Evolutionary conservation across 1,284 basidiomycete species (phyloP), one percentile per base, ranked within the genome.

Genomic region (Sporisorium reilianum): DNA sequence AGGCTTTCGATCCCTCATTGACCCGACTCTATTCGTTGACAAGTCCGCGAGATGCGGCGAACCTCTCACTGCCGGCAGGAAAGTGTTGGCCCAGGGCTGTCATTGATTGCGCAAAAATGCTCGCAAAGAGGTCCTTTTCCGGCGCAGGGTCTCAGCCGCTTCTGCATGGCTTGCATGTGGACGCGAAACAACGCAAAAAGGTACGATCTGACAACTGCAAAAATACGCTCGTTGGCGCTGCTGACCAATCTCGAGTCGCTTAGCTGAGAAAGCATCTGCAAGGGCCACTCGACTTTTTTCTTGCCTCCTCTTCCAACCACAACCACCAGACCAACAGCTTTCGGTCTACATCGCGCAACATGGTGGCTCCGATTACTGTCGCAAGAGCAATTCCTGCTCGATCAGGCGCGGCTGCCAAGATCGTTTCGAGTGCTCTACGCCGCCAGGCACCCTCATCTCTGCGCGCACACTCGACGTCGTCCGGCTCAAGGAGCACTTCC

Each of bases 211-310:
- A 62, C 60, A 41, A 50, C n/a, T 6, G 2, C 7, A 16, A 23
- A 38, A 30, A 20, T 11, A 16, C n/a, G 14, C 9, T 20, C 22
- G n/a, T 36, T 25, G 8, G 40, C 34, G 2, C 36, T 44, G 67
- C 67, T 70, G 59, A 64, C 67, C 53, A 64, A 70, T 70, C 57
- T 3, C 5, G 38, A 34, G 52, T 38, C 38, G 66, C 61, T 70
- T 64, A 64, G 67, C 48, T 64, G 60, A 63, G 61, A 64, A 18
- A 10, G 41, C 53, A 23, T 28, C 44, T 40, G 56, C 61, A 60
- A 64, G 50, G 57, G 54, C 61, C 67, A 69, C 61, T 55, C 14
- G 26, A 28, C 46, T 30, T 30, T 48, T 48, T 4, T 45, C 26
- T 26, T 12, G 14, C 14, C 8, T 11, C 32, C 11, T 12, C 32